Conservation (phyloP, 768 basidiomycete species). For the Asterophora parasitica region DNA sequence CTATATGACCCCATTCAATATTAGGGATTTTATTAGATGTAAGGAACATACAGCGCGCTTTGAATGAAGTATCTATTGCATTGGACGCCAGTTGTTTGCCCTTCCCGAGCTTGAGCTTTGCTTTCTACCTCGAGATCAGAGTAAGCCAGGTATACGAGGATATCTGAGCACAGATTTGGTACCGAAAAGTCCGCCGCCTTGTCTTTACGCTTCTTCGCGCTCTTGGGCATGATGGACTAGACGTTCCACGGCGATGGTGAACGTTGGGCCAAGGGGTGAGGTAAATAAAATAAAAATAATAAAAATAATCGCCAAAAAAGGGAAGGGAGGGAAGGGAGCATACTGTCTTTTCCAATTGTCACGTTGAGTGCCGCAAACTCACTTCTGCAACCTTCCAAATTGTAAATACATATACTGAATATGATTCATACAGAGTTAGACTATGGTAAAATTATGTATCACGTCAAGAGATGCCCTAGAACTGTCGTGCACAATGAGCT, state of each 20-base stretch:
- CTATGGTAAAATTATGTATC: too few relatives aligned
- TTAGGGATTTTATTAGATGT: background rate
- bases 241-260: background rate
- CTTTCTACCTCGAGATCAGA: slow-evolving; percentile 57
- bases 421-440: too few relatives aligned
- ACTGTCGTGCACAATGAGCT: too few relatives aligned
- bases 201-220: slow-evolving; percentile 79
- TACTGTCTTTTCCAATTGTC: too few relatives aligned
- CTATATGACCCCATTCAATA: slow-evolving; percentile 33
- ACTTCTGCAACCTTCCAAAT: too few relatives aligned
- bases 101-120: slow-evolving; percentile 94
- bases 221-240: slow-evolving; percentile 66
- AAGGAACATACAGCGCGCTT: slow-evolving; percentile 74
- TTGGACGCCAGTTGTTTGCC: slow-evolving; percentile 80
- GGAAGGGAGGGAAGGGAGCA: too few relatives aligned
- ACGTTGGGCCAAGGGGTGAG: background rate
- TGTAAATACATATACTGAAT: too few relatives aligned
- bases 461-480: too few relatives aligned
- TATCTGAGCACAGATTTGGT: slow-evolving; percentile 11
- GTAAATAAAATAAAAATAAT: too few relatives aligned
- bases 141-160: background rate
- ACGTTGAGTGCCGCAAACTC: too few relatives aligned
- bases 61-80: slow-evolving; percentile 94
- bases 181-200: slow-evolving; percentile 87
- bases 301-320: too few relatives aligned